Conservation (phyloP, 1,284 basidiomycete species). For the Cryptococcus maquisensis region DNA sequence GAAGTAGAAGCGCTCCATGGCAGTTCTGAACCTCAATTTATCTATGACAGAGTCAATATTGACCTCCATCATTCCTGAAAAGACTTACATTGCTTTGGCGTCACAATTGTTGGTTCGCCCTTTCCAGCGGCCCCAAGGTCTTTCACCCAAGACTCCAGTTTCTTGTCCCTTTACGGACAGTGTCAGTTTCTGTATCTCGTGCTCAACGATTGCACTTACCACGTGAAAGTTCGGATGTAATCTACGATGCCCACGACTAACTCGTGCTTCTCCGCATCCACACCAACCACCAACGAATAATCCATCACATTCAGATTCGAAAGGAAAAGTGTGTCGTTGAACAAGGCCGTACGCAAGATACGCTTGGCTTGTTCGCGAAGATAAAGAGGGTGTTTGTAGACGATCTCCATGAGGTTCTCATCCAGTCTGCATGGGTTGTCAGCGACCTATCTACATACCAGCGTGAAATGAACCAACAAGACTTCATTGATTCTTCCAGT, state of each 20-base stretch:
- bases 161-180: constrained; percentile 71
- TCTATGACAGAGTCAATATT: constrained; percentile 48
- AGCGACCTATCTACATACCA: background rate
- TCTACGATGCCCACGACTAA: constrained; percentile 93
- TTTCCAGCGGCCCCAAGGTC: constrained; percentile 74
- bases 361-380: constrained; percentile 93
- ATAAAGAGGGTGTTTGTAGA: constrained; percentile 69
- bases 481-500: constrained; percentile 91
- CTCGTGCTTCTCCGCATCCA: constrained; percentile 76
- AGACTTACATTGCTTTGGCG: constrained; percentile 52
- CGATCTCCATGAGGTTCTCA: constrained; percentile 49
- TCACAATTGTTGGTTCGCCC: constrained; percentile 89
- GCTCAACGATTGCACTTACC: constrained; percentile 4
- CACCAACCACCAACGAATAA: constrained; percentile 93
- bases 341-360: constrained; percentile 81
- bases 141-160: constrained; percentile 95
- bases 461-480: constrained; percentile 48
- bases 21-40: constrained; percentile 78
- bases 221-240: constrained; percentile 45
- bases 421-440: constrained; percentile 53
- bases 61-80: background rate
- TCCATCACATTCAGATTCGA: constrained; percentile 98
- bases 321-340: constrained; percentile 88
- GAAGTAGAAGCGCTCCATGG: constrained; percentile 85
- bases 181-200: background rate